phyloP scores from a whole-genome alignment of 2,329 filamentous ascomycete genomes.

The Zymoseptoria brevis region DNA sequence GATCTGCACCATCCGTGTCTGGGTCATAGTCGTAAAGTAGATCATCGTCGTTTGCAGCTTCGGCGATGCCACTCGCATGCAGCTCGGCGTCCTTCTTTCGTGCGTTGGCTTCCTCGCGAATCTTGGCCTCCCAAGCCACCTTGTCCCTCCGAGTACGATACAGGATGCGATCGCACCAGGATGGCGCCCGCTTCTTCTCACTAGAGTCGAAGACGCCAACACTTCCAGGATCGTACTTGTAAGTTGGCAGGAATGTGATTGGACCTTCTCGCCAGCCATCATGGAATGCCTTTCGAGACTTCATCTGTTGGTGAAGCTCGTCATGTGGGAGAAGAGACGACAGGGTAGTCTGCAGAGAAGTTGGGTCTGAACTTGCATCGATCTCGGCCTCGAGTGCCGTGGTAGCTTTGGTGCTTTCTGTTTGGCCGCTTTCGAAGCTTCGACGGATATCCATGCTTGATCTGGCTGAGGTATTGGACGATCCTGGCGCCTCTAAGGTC shows the following conservation, averaged over 20 bases:
- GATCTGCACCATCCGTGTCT: slow-evolving; percentile 59
- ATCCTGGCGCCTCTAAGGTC: background rate
- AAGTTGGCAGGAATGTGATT: slow-evolving; percentile 85
- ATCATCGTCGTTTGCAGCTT: slow-evolving; percentile 70
- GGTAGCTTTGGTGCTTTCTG: slow-evolving; percentile 9
- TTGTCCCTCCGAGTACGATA: slow-evolving; percentile 70
- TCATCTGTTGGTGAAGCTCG: slow-evolving; percentile 69
- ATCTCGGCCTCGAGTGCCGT: slow-evolving; percentile 22
- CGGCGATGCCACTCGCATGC: slow-evolving; percentile 67
- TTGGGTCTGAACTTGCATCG: slow-evolving; percentile 62
- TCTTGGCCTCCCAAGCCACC: slow-evolving; percentile 54
- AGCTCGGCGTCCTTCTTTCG: slow-evolving; percentile 75
- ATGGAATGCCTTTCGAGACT: slow-evolving; percentile 69
- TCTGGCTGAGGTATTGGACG: slow-evolving; percentile 4
- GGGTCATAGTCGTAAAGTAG: slow-evolving; percentile 89
- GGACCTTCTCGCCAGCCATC: slow-evolving; percentile 87
- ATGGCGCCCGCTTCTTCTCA: slow-evolving; percentile 85
- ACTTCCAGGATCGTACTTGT: slow-evolving; percentile 96
- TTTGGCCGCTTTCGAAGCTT: slow-evolving; percentile 3
- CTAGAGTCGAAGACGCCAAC: slow-evolving; percentile 89
- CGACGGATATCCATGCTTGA: slow-evolving; percentile 6
- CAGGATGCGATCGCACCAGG: slow-evolving; percentile 93
- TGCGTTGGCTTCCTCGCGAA: slow-evolving; percentile 57
- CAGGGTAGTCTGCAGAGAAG: slow-evolving; percentile 80
- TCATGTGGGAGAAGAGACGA: slow-evolving; percentile 84